Evolutionary conservation across 139 green algal species (phyloP).

Genomic region (Picochlorum sp.): DNA sequence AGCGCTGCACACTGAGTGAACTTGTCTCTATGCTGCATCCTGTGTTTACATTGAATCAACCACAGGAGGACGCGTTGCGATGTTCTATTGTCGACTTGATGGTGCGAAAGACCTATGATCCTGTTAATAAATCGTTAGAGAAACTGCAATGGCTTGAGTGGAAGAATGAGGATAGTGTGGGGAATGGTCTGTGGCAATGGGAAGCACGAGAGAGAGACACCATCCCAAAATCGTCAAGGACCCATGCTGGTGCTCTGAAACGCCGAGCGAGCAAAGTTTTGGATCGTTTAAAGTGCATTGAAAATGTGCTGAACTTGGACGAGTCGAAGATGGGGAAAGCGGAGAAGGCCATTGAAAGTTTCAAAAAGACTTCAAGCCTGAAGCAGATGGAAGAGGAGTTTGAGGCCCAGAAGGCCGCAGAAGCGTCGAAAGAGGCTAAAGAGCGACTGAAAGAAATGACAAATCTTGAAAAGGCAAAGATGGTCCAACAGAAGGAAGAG

Average conservation of each 20-base stretch:
- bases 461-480: not conserved
- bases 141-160: constrained; percentile 2
- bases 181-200: constrained; percentile 49
- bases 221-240: constrained; percentile 29
- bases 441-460: not conserved
- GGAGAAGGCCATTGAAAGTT: not conserved
- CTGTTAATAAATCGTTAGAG: constrained; percentile 29
- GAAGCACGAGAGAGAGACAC: constrained; percentile 50
- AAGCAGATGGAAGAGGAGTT: not conserved
- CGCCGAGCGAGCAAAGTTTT: constrained; percentile 22
- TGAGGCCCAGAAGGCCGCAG: not conserved
- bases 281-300: not conserved
- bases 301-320: not conserved
- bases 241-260: constrained; percentile 28
- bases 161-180: not conserved
- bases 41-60: constrained; percentile 18
- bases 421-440: not conserved
- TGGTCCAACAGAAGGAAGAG: not conserved
- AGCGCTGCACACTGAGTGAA: constrained; percentile 17
- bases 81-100: constrained; percentile 54
- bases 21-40: constrained; percentile 31
- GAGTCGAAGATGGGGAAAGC: not conserved
- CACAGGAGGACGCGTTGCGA: constrained; percentile 12
- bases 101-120: constrained; percentile 43
- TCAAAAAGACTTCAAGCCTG: not conserved